These are phyloP conservation scores for Diaporthe sp. DNA, from an alignment of 2,329 filamentous ascomycete species.

Conservation along the genomic window DNA sequence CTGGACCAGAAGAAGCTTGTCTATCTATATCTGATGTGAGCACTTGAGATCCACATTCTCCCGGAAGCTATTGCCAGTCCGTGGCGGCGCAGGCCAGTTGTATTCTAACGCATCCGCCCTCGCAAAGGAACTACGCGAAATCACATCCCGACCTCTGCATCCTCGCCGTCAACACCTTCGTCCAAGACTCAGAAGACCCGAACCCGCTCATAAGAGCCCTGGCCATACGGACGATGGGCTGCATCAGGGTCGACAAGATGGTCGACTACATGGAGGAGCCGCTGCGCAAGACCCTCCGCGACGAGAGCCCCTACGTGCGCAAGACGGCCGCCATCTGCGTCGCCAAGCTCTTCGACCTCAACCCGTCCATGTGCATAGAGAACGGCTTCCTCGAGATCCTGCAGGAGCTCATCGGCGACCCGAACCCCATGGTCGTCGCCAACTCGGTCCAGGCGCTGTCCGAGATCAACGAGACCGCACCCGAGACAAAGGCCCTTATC, in stretches of 20 bases:
- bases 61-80: conserved; percentile 8
- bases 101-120: conserved; percentile 42
- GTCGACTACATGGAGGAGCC: conserved; percentile 99
- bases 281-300: conserved; percentile 91
- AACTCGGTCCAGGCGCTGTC: conserved; percentile 95
- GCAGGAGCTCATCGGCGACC: conserved; percentile 96
- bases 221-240: conserved; percentile 98
- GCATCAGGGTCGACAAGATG: conserved; percentile 99
- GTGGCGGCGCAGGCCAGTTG: conserved; percentile 21
- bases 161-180: conserved; percentile 98
- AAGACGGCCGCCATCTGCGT: conserved; percentile 99
- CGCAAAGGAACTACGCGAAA: conserved; percentile 94
- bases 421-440: conserved; percentile 98
- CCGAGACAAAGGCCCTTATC: conserved; percentile 88
- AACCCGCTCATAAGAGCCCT: conserved; percentile 95
- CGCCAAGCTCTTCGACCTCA: conserved; percentile 96
- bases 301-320: conserved; percentile 97
- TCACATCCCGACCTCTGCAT: conserved; percentile 99
- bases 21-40: conserved; percentile 96
- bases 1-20: conserved; percentile 99
- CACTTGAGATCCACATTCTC: conserved; percentile 34
- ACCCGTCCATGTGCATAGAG: conserved; percentile 91
- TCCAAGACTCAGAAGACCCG: conserved; percentile 98
- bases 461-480: conserved; percentile 90
- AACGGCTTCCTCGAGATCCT: conserved; percentile 95